Conservation (phyloP, 805 yeast species). For the Myxozyma udenii region DNA sequence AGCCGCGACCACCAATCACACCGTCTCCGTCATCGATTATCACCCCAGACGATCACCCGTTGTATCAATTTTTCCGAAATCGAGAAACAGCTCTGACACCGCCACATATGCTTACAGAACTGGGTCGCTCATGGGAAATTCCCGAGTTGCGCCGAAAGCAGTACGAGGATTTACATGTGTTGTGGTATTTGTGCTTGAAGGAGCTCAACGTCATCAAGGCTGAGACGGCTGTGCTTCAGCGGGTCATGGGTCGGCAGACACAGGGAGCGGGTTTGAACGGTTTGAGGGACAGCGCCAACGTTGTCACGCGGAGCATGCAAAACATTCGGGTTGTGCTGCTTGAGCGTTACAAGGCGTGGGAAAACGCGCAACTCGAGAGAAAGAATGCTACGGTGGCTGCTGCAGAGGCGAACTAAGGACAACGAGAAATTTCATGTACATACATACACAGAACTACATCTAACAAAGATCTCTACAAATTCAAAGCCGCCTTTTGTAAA, state of each 20-base stretch:
- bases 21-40: constrained; percentile 82
- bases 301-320: constrained; percentile 45
- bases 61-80: constrained; percentile 82
- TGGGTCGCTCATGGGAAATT: constrained; percentile 77
- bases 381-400: constrained; percentile 1
- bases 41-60: constrained; percentile 70
- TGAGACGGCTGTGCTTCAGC: constrained; percentile 61
- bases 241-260: constrained; percentile 30
- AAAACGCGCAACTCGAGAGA: constrained; percentile 44
- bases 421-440: neutral
- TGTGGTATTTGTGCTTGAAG: constrained; percentile 84
- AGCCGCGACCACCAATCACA: constrained; percentile 61
- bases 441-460: too few species aligned
- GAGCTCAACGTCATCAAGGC: constrained; percentile 78
- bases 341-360: constrained; percentile 75
- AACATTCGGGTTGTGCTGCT: constrained; percentile 80
- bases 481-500: too few species aligned
- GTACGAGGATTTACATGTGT: constrained; percentile 83
- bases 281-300: constrained; percentile 33
- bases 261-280: constrained; percentile 43
- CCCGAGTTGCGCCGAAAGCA: constrained; percentile 87
- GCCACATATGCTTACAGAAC: constrained; percentile 45
- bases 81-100: constrained; percentile 52
- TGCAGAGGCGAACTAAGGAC: neutral
- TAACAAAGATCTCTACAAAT: too few species aligned